A percentile compares a stretch with the other conserved stretches of the same genome.
These are phyloP conservation scores for Usnea hakonensis DNA, from an alignment of 495 filamentous ascomycete species.

Conservation along the genomic window DNA sequence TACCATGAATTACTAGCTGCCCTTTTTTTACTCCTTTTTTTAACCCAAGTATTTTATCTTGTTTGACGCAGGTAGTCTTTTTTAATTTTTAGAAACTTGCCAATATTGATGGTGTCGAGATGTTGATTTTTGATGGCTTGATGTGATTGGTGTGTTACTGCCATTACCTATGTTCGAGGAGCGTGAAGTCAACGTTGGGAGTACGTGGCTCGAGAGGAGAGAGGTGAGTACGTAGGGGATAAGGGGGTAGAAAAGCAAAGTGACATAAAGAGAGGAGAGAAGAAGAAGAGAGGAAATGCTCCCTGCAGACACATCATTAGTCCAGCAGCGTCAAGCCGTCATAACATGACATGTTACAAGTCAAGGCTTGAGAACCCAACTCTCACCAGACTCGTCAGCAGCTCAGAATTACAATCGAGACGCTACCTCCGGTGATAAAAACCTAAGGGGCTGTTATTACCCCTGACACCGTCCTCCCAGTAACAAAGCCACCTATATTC, in stretches of 20 bases:
- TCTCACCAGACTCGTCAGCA: too few species aligned
- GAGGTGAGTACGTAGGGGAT: neutral
- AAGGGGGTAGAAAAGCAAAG: neutral
- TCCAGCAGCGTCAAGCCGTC: too few species aligned
- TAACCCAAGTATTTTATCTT: too few species aligned
- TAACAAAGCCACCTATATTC: too few species aligned
- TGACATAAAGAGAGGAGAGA: too few species aligned
- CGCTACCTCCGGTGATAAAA: too few species aligned
- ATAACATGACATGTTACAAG: too few species aligned
- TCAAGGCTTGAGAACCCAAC: too few species aligned
- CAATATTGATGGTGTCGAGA: neutral
- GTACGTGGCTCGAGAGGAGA: neutral
- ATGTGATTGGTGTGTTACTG: neutral
- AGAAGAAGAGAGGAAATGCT: neutral
- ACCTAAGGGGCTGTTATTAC: too few species aligned
- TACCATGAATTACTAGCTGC: slow-evolving; percentile 15
- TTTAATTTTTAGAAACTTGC: neutral
- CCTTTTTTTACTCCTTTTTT: neutral
- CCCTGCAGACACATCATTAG: neutral
- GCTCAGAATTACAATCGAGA: too few species aligned
- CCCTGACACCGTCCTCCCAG: too few species aligned
- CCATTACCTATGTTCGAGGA: neutral
- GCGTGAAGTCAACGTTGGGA: neutral
- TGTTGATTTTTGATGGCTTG: neutral
- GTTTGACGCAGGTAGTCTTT: slow-evolving; percentile 6